A percentile compares a stretch with the other conserved stretches of the same genome.
Conservation (phyloP, 768 basidiomycete species). For the Hemileccinum rubropunctum region DNA sequence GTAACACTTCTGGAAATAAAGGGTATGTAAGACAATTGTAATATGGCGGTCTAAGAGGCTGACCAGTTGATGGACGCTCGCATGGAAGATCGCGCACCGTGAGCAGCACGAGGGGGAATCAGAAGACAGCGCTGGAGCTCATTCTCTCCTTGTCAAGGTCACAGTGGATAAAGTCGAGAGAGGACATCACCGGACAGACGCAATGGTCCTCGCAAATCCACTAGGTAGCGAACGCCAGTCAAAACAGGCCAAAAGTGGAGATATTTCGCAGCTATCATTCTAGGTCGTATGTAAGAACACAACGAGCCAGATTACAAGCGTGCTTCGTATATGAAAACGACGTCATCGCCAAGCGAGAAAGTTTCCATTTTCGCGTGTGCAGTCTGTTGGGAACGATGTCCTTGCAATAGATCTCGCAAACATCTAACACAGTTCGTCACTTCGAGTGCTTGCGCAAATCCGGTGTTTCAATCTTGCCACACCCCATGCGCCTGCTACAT, state of each 20-base stretch:
- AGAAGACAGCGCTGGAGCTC: no score
- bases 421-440: constrained; percentile 18
- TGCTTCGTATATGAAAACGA: constrained; percentile 23
- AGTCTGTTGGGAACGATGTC: constrained; percentile 23
- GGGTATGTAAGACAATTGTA: no score
- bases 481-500: constrained; percentile 12
- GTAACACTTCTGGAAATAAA: no score
- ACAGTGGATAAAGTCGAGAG: no score
- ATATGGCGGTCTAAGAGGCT: no score
- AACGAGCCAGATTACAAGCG: constrained; percentile 17
- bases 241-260: constrained; percentile 30
- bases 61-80: no score
- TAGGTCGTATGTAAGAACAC: constrained; percentile 11
- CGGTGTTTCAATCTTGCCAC: constrained; percentile 28
- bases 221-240: constrained; percentile 13
- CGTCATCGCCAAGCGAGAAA: constrained; percentile 12
- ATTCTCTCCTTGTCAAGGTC: no score
- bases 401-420: constrained; percentile 21
- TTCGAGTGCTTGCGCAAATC: constrained; percentile 27
- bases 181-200: constrained; percentile 25
- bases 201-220: constrained; percentile 10
- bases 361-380: constrained; percentile 21
- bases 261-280: constrained; percentile 10
- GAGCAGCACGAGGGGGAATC: no score
- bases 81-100: no score